A percentile compares a stretch with the other conserved stretches of the same genome.
phyloP scores from a whole-genome alignment of 2,329 filamentous ascomycete genomes.

The Nothopassalora personata region DNA sequence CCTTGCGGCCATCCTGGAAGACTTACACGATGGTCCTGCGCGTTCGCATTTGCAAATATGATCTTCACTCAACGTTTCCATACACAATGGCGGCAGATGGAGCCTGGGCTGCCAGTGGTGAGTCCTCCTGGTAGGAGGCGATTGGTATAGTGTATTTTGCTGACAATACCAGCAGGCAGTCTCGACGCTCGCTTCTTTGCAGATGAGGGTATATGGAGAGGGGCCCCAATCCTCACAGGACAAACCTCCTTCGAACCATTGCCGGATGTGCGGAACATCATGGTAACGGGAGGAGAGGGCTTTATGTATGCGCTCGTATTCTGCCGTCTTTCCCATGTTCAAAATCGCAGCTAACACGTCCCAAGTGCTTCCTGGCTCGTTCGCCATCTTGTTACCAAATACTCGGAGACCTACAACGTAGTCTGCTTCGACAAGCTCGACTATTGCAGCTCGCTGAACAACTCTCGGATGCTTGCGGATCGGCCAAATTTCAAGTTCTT shows the following conservation, averaged over 20 bases:
- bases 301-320: conserved; percentile 52
- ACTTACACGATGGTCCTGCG: not conserved
- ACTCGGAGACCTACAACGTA: conserved; percentile 68
- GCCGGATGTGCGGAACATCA: conserved; percentile 68
- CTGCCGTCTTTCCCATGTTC: too few species aligned
- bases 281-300: conserved; percentile 77
- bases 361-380: conserved; percentile 68
- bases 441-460: conserved; percentile 76
- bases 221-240: conserved; percentile 64
- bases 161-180: conserved; percentile 21
- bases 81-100: conserved; percentile 13
- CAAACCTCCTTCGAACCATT: conserved; percentile 65
- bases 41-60: not conserved
- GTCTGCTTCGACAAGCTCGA: conserved; percentile 81
- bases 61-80: not conserved
- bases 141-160: not conserved
- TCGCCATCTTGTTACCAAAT: conserved; percentile 69
- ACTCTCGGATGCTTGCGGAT: conserved; percentile 63
- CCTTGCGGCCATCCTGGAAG: not conserved
- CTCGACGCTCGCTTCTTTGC: conserved; percentile 40
- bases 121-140: not conserved
- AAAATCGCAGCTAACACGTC: too few species aligned
- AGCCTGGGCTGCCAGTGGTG: conserved; percentile 18
- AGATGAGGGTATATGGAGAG: conserved; percentile 63
- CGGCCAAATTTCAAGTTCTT: conserved; percentile 72